Percentiles rank a stretch among this genome's conserved stretches.
These are phyloP conservation scores for Reticulascus tulasneorum DNA, from an alignment of 2,329 filamentous ascomycete species.

Conservation along the genomic window DNA sequence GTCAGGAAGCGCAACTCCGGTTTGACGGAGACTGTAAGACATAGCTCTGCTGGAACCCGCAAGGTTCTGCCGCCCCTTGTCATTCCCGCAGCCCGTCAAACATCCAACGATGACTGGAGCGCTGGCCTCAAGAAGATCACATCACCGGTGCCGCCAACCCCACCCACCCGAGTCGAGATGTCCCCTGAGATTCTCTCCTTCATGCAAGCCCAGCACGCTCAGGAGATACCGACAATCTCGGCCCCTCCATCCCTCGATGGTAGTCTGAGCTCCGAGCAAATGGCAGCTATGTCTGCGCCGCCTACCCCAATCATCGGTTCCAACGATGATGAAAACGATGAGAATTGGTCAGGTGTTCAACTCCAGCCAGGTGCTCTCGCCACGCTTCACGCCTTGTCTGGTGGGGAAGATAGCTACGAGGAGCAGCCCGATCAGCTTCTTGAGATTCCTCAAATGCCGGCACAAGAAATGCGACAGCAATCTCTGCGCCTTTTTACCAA, in stretches of 20 bases:
- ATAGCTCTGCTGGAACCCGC: constrained; percentile 27
- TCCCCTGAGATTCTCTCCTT: constrained; percentile 71
- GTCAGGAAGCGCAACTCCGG: constrained; percentile 41
- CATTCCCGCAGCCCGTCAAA: constrained; percentile 41
- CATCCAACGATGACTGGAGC: constrained; percentile 37
- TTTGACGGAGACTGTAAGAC: constrained; percentile 2
- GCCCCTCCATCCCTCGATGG: constrained; percentile 87
- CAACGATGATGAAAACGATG: constrained; percentile 48
- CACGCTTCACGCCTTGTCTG: constrained; percentile 70
- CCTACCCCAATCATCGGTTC: constrained; percentile 71
- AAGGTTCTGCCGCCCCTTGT: constrained; percentile 44
- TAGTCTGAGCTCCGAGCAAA: constrained; percentile 82
- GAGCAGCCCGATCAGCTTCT: constrained; percentile 50
- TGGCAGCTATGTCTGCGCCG: constrained; percentile 78
- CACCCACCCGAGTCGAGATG: constrained; percentile 66
- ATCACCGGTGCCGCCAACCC: constrained; percentile 60
- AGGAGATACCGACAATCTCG: constrained; percentile 68
- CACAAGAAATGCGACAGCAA: constrained; percentile 50
- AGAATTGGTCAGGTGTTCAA: constrained; percentile 68
- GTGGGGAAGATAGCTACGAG: constrained; percentile 43
- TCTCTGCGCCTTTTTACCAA: constrained; percentile 46
- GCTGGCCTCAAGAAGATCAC: constrained; percentile 44
- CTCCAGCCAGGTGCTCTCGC: constrained; percentile 78
- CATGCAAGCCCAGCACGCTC: constrained; percentile 58
- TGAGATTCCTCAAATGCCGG: constrained; percentile 42